Base-by-base conservation (phyloP, 2,329 filamentous ascomycete species). In the Arthroderma sp. region DNA sequence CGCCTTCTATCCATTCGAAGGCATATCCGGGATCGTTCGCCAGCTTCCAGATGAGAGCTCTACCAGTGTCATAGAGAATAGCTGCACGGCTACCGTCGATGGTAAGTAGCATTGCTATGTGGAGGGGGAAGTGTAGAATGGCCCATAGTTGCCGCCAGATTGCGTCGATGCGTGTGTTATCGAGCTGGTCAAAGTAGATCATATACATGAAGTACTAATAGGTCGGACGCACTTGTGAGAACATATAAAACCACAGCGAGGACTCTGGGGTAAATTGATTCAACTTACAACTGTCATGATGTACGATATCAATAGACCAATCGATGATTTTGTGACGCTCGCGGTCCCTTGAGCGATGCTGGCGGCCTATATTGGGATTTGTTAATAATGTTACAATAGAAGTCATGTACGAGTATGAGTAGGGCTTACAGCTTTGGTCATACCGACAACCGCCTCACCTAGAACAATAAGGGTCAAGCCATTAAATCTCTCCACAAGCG, bases 101-200 rank as follows among this genome's bases (percentile, higher is more conserved):
- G 9, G 80, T 71, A 4, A 82, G 68, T 6, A 80, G 72, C 29
- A 82, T 70, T 3, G 73, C 66, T 2, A 81, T 67, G 51, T 83
- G 77, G 52, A 81, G 75, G 1, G 78, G 77, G 47, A 80, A 75
- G 60, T 82, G 78, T 28, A 66, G 53, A 37, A 62, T 55, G 27
- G 59, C 58, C 63, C 64, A 66, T 15, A 75, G 58, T 40, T 78
- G 74, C 50, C 81, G 78, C 4, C 74, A 70, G 38, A 75, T 64
- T 31, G 65, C 71, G 31, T 70, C 69, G 29, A 50, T 72, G 69
- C 46, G 65, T 61, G 31, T 64, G 62, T 42, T 57, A 67, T 48
- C 57, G 73, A 61, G 65, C 73, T 36, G 69, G 47, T 77, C 70
- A 40, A 75, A 75, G 54, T 78, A 78, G 4, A 73, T 61, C 57